These are phyloP conservation scores for Penicillium coprophilum DNA, from an alignment of 495 filamentous ascomycete genomes.

Conservation along the genomic window DNA sequence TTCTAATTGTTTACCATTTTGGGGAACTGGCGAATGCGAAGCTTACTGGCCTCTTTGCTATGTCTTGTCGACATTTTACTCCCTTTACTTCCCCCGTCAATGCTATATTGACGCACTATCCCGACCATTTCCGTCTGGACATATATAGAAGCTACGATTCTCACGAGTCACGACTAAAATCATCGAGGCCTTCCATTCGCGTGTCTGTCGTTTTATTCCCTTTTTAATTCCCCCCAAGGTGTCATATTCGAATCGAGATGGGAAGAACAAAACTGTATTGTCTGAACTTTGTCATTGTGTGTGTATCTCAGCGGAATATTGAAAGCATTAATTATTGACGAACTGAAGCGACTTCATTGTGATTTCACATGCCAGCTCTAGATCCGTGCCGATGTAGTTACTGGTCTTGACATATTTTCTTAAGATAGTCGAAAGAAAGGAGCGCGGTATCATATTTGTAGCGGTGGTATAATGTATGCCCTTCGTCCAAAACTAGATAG, in stretches of 20 bases:
- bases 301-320: background rate
- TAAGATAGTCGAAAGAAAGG: too few relatives aligned
- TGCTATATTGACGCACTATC: constrained; percentile 22
- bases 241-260: background rate
- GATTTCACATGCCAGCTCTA: background rate
- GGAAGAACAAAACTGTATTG: background rate
- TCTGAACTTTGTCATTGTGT: background rate
- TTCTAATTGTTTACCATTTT: background rate
- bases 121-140: constrained; percentile 11
- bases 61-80: background rate
- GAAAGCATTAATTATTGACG: background rate
- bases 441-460: too few relatives aligned
- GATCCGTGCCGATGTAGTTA: background rate
- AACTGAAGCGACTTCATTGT: background rate
- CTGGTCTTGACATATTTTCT: too few relatives aligned
- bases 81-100: background rate
- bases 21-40: background rate
- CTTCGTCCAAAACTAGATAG: background rate
- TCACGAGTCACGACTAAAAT: constrained; percentile 32
- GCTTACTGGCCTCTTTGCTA: background rate
- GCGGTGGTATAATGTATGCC: too few relatives aligned
- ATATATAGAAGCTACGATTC: constrained; percentile 34
- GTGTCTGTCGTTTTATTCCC: constrained; percentile 2
- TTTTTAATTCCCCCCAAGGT: background rate
- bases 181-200: constrained; percentile 16